A percentile compares a stretch with the other conserved stretches of the same genome.
phyloP scores from a whole-genome alignment of 1,139 yeast genomes.

The Debaryomycetaceae sp. region DNA sequence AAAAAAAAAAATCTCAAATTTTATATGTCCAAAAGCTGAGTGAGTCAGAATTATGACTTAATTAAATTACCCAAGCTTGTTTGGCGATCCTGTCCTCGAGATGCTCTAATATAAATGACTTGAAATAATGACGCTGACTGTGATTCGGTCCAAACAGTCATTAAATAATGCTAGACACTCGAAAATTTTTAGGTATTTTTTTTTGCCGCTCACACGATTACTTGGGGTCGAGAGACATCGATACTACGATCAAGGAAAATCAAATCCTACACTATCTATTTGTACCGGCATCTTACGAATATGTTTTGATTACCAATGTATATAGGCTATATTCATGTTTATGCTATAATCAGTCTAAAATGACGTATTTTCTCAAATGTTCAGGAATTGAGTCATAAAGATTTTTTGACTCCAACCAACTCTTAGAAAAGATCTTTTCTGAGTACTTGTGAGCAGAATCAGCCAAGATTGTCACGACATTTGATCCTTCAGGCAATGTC shows the following conservation, averaged over 20 bases:
- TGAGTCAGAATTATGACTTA: not conserved
- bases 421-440: conserved; percentile 70
- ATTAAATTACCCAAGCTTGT: not conserved
- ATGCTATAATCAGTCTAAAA: conserved; percentile 21
- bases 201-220: conserved; percentile 8
- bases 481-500: conserved; percentile 73
- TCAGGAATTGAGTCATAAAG: conserved; percentile 67
- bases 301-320: not conserved
- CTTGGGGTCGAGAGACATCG: not conserved
- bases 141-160: not conserved
- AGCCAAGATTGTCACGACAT: conserved; percentile 80
- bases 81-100: not conserved
- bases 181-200: conserved; percentile 6
- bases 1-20: not conserved
- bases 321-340: not conserved
- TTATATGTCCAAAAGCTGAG: not conserved
- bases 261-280: too few relatives aligned
- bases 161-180: not conserved
- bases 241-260: not conserved
- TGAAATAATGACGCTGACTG: not conserved
- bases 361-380: conserved; percentile 63
- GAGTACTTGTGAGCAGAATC: conserved; percentile 90
- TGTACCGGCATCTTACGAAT: too few relatives aligned
- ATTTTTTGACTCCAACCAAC: conserved; percentile 72
- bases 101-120: not conserved